Evolutionary conservation across 768 basidiomycete genomes (phyloP).

Genomic region (Trametes cingulata): DNA sequence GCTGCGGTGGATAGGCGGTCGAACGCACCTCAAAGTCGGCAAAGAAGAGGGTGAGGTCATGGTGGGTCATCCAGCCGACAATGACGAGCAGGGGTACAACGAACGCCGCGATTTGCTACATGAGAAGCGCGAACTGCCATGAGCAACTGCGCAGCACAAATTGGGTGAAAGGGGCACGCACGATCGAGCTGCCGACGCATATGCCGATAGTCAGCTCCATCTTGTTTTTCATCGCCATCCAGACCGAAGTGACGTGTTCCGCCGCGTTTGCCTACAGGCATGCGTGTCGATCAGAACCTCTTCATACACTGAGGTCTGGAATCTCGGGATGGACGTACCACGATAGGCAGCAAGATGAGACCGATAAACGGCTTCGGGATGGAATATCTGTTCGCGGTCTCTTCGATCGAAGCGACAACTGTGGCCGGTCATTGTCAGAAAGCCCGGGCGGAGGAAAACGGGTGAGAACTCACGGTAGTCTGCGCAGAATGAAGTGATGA

Average conservation of each 20-base stretch:
- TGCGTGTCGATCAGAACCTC: not conserved
- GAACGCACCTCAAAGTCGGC: conserved; percentile 73
- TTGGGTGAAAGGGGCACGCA: conserved; percentile 37
- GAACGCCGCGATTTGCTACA: conserved; percentile 81
- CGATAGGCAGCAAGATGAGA: conserved; percentile 83
- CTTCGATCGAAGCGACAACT: conserved; percentile 93
- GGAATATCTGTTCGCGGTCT: conserved; percentile 76
- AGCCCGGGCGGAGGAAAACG: not conserved
- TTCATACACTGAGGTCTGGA: not conserved
- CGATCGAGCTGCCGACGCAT: conserved; percentile 81
- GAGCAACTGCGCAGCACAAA: not conserved
- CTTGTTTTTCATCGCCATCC: conserved; percentile 84
- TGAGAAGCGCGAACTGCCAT: not conserved
- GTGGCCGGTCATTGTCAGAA: conserved; percentile 1
- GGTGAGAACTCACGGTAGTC: conserved; percentile 66
- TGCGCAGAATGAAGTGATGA: conserved; percentile 86
- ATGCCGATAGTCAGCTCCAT: conserved; percentile 77
- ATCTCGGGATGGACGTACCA: conserved; percentile 47
- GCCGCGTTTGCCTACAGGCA: conserved; percentile 77
- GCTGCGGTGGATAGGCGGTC: not conserved
- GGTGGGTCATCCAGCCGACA: conserved; percentile 79
- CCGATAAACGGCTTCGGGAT: conserved; percentile 88
- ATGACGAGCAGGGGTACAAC: conserved; percentile 88
- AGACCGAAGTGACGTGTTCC: conserved; percentile 83
- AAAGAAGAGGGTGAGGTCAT: conserved; percentile 80